Evolutionary conservation across 208 protist genomes (phyloP).

Genomic region (Acanthamoeba royreba): DNA sequence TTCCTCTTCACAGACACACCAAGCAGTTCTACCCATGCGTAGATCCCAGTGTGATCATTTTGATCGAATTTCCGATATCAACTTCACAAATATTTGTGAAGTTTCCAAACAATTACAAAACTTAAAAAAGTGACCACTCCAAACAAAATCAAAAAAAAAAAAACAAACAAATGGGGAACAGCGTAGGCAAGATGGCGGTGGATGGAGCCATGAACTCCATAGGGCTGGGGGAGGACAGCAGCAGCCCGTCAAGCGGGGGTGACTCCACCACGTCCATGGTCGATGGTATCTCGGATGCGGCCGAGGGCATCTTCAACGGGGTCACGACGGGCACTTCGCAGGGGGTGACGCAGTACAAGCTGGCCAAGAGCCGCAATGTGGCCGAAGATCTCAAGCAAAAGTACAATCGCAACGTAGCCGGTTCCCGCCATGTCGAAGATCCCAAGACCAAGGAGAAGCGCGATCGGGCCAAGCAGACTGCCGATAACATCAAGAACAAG

Average conservation of each 20-base stretch:
- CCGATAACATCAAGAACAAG: neutral
- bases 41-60: too few relatives aligned
- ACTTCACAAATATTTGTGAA: too few relatives aligned
- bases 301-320: neutral
- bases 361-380: neutral
- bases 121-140: too few relatives aligned
- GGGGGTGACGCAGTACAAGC: neutral
- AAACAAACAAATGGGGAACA: neutral
- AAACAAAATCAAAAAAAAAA: too few relatives aligned
- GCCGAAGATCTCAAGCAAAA: neutral
- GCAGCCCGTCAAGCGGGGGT: neutral
- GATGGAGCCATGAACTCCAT: neutral
- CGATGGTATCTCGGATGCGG: neutral
- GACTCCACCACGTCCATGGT: neutral
- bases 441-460: neutral
- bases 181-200: neutral
- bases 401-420: neutral
- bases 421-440: neutral
- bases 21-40: too few relatives aligned
- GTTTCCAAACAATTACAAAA: too few relatives aligned
- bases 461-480: neutral
- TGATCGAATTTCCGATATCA: too few relatives aligned
- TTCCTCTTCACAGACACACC: too few relatives aligned
- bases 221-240: neutral
- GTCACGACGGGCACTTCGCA: neutral